A percentile compares a stretch with the other conserved stretches of the same genome.
Conservation (phyloP, 2,329 filamentous ascomycete genomes). For the Aciculosporium take region DNA sequence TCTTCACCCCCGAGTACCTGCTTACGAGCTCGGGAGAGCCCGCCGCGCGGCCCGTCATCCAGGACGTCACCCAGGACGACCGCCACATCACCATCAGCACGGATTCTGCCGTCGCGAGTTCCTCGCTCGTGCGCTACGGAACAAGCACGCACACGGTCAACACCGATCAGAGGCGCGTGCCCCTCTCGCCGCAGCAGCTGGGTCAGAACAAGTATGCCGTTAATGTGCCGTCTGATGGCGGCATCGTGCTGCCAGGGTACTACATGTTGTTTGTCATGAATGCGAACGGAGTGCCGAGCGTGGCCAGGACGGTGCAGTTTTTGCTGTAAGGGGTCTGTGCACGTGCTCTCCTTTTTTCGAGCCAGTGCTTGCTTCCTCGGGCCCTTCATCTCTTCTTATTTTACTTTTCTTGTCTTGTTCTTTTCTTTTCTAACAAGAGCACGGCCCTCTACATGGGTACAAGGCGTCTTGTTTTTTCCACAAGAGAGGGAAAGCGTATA, state of each 20-base stretch:
- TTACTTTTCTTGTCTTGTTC: not conserved
- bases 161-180: conserved; percentile 41
- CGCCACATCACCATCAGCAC: conserved; percentile 10
- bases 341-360: not conserved
- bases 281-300: conserved; percentile 28
- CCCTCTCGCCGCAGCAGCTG: conserved; percentile 19
- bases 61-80: conserved; percentile 7
- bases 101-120: conserved; percentile 18
- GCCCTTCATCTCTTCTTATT: not conserved
- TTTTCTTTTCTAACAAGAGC: too few species aligned
- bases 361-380: not conserved
- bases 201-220: conserved; percentile 22
- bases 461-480: too few species aligned
- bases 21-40: conserved; percentile 27
- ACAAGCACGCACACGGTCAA: conserved; percentile 41
- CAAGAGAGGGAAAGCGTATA: too few species aligned
- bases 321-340: not conserved
- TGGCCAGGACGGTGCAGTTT: conserved; percentile 26
- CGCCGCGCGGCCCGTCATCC: conserved; percentile 28
- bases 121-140: conserved; percentile 30
- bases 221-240: conserved; percentile 30
- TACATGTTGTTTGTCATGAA: conserved; percentile 41
- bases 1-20: conserved; percentile 42
- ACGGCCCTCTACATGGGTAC: too few species aligned
- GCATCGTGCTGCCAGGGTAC: conserved; percentile 36